Conservation (phyloP, 129 eudicot species). For the Tagetes patula region DNA sequence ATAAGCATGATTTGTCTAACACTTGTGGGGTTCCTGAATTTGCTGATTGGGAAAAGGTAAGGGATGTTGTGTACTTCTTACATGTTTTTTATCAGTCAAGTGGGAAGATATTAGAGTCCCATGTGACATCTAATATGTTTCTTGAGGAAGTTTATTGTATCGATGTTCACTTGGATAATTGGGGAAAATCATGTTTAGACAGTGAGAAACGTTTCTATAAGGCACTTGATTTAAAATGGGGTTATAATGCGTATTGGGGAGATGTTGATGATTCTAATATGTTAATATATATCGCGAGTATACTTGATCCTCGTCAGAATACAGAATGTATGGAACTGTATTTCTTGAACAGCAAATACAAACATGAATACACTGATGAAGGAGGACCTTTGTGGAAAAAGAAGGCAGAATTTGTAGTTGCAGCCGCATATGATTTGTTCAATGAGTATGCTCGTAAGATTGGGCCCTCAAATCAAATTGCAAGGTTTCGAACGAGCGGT, state of each 20-base stretch:
- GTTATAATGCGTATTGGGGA: slow-evolving; percentile 3
- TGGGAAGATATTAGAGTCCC: not conserved
- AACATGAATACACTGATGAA: slow-evolving; percentile 19
- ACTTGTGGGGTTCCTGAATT: not conserved
- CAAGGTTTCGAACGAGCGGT: slow-evolving; percentile 6
- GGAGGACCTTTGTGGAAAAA: slow-evolving; percentile 15
- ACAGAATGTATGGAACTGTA: not conserved
- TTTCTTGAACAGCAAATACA: slow-evolving; percentile 14
- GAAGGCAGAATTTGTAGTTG: slow-evolving; percentile 9
- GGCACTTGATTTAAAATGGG: not conserved
- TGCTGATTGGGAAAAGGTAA: slow-evolving; percentile 18
- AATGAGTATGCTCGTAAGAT: slow-evolving; percentile 2
- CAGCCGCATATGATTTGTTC: slow-evolving; percentile 4
- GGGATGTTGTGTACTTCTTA: not conserved
- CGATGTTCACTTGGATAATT: not conserved
- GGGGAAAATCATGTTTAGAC: slow-evolving; percentile 12
- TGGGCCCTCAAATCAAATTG: not conserved
- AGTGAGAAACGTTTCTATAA: not conserved
- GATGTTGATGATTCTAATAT: slow-evolving; percentile 22
- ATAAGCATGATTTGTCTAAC: not conserved
- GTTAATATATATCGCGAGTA: slow-evolving; percentile 11
- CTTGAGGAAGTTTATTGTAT: not conserved
- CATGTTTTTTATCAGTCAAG: not conserved
- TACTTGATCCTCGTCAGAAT: slow-evolving; percentile 16
- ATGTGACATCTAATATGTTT: slow-evolving; percentile 6